Conservation (phyloP, 495 filamentous ascomycete genomes). For the Clavariopsis aquatica region DNA sequence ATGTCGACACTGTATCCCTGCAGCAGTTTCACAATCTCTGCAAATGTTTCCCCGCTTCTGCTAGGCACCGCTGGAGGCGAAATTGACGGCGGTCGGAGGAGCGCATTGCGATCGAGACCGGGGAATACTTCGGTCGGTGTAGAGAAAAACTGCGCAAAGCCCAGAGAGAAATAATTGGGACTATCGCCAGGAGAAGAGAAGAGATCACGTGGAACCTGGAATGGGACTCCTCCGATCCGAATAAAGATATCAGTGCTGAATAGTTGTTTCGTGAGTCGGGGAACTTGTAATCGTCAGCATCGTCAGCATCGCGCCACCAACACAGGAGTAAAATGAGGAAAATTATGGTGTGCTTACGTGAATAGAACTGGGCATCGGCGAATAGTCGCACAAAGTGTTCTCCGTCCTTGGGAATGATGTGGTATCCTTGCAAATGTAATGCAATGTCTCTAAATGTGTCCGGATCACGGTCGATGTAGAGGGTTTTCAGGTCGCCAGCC, state of each 20-base stretch:
- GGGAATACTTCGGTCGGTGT: slow-evolving; percentile 80
- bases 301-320: slow-evolving; percentile 2
- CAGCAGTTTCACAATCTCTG: slow-evolving; percentile 78
- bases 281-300: slow-evolving; percentile 56
- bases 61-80: slow-evolving; percentile 77
- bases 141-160: slow-evolving; percentile 86
- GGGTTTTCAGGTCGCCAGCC: slow-evolving; percentile 63
- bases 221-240: slow-evolving; percentile 79
- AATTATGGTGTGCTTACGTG: slow-evolving; percentile 52
- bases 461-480: slow-evolving; percentile 96
- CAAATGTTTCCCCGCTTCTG: slow-evolving; percentile 76
- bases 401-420: slow-evolving; percentile 78
- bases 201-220: slow-evolving; percentile 86
- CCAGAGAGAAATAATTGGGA: slow-evolving; percentile 94
- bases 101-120: slow-evolving; percentile 72
- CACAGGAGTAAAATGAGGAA: neutral
- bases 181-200: slow-evolving; percentile 83
- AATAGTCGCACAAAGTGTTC: slow-evolving; percentile 88
- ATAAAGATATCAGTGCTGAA: slow-evolving; percentile 92
- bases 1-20: slow-evolving; percentile 87
- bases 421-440: slow-evolving; percentile 91
- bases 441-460: slow-evolving; percentile 86
- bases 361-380: slow-evolving; percentile 96
- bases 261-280: slow-evolving; percentile 88
- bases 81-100: slow-evolving; percentile 90